phyloP scores from a whole-genome alignment of 176 grass and related monocot genomes.

The Phoenix dactylifera region DNA sequence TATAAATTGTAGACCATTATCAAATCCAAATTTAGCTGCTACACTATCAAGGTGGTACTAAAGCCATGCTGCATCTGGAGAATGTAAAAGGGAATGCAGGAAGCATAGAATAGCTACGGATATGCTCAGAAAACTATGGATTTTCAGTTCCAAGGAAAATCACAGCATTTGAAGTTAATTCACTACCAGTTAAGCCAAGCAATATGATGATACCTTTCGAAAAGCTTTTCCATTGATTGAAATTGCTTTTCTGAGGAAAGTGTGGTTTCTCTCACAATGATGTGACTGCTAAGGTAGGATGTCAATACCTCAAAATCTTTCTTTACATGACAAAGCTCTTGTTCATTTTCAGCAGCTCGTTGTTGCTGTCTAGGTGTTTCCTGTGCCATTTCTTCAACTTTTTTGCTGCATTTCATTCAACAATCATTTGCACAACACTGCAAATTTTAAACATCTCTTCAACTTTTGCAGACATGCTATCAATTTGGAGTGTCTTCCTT shows the following conservation, averaged over 20 bases:
- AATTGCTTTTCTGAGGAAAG: slow-evolving; percentile 83
- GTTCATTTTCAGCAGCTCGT: slow-evolving; percentile 65
- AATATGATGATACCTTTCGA: slow-evolving; percentile 46
- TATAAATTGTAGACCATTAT: too few species aligned
- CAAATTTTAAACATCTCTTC: slow-evolving; percentile 95
- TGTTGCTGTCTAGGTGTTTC: slow-evolving; percentile 74
- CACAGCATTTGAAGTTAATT: too few species aligned
- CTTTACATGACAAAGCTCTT: slow-evolving; percentile 79
- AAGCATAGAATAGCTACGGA: too few species aligned
- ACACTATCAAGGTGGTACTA: too few species aligned
- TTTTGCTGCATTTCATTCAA: slow-evolving; percentile 77
- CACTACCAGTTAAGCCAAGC: not conserved
- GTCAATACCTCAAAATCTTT: slow-evolving; percentile 76
- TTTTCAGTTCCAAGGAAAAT: too few species aligned
- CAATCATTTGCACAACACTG: slow-evolving; percentile 44
- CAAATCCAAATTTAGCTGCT: too few species aligned
- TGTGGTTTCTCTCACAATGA: slow-evolving; percentile 80
- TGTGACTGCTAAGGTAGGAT: slow-evolving; percentile 61
- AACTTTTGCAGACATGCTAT: slow-evolving; percentile 60
- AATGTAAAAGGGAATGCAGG: too few species aligned
- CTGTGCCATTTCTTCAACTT: slow-evolving; percentile 84
- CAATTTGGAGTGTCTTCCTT: slow-evolving; percentile 72
- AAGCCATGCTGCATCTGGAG: too few species aligned
- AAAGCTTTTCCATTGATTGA: slow-evolving; percentile 76
- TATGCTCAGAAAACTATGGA: too few species aligned